Evolutionary conservation across 169 alveolate species (phyloP).

Genomic region (Eimeria zaria): DNA sequence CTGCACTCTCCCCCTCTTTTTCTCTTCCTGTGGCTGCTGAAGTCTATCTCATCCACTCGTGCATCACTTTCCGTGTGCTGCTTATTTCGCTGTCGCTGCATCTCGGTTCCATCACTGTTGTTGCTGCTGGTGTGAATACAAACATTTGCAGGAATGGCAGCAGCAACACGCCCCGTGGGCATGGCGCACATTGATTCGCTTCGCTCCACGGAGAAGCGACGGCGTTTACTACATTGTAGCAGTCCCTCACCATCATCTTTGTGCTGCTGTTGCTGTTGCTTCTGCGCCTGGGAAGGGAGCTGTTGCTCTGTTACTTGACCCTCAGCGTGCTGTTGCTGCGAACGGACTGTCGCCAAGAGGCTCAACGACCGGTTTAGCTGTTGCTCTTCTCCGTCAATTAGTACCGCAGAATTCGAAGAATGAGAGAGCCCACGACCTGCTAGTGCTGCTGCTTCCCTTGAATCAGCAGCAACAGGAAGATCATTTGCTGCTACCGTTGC

Average conservation of each 20-base stretch:
- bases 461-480: not conserved
- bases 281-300: not conserved
- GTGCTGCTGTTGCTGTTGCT: slow-evolving; percentile 29
- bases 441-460: not conserved
- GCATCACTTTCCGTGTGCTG: not conserved
- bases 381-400: not conserved
- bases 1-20: slow-evolving; percentile 77
- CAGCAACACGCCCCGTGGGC: slow-evolving; percentile 20
- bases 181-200: not conserved
- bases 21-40: slow-evolving; percentile 65
- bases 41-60: slow-evolving; percentile 18
- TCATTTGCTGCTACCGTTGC: slow-evolving; percentile 15
- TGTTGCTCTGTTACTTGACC: not conserved
- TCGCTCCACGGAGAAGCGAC: slow-evolving; percentile 52
- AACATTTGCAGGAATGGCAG: not conserved
- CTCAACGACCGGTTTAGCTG: not conserved
- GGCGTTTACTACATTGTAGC: slow-evolving; percentile 47
- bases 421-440: not conserved
- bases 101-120: not conserved
- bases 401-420: not conserved
- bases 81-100: slow-evolving; percentile 15
- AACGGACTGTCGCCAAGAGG: not conserved
- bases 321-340: slow-evolving; percentile 9
- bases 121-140: not conserved
- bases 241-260: not conserved